Evolutionary conservation across 2,329 filamentous ascomycete genomes (phyloP).

Genomic region (Mycosphaerella sp.): DNA sequence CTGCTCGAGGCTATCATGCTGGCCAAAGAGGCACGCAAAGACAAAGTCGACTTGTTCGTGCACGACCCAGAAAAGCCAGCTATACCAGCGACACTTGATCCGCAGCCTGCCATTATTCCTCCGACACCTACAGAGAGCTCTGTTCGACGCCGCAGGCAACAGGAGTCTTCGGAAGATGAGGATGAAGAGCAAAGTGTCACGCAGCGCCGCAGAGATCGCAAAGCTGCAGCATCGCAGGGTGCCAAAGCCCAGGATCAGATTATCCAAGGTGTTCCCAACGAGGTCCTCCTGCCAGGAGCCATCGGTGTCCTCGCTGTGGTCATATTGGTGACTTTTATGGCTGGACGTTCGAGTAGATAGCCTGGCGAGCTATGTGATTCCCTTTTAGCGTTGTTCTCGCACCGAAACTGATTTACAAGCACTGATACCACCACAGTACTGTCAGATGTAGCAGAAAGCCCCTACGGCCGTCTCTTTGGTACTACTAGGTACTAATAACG

Average conservation of each 20-base stretch:
- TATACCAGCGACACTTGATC: conserved; percentile 57
- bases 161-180: conserved; percentile 52
- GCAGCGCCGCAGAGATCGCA: conserved; percentile 29
- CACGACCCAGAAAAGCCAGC: conserved; percentile 90
- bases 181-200: conserved; percentile 40
- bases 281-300: conserved; percentile 84
- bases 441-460: conserved; percentile 4
- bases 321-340: conserved; percentile 86
- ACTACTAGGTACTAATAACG: neutral
- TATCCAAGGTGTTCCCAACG: conserved; percentile 87
- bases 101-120: conserved; percentile 46
- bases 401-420: conserved; percentile 3
- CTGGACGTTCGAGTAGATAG: conserved; percentile 41
- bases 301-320: conserved; percentile 93
- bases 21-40: conserved; percentile 66
- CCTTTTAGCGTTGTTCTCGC: conserved; percentile 5
- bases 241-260: conserved; percentile 62
- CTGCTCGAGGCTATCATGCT: conserved; percentile 82
- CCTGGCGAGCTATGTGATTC: conserved; percentile 1
- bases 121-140: conserved; percentile 48
- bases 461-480: neutral
- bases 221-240: conserved; percentile 36
- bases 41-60: conserved; percentile 96
- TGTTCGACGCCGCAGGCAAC: conserved; percentile 43
- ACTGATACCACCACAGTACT: conserved; percentile 15